Evolutionary conservation across 495 filamentous ascomycete species (phyloP).

Genomic region (Daldinia loculata): DNA sequence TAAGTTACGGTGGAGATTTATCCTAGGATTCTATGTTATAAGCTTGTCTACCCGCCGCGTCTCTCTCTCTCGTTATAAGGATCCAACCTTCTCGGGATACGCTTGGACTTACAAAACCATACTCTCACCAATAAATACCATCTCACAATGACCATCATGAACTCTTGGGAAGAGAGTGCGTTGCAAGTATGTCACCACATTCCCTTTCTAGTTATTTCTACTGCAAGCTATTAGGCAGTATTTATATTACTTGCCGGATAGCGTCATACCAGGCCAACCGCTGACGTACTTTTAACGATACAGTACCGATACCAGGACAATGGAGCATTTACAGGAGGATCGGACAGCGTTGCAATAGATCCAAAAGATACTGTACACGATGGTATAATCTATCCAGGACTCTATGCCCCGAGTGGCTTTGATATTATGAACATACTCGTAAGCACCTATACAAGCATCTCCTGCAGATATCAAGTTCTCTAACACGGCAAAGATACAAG

Average conservation of each 20-base stretch:
- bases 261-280: background rate
- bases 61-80: too few species aligned
- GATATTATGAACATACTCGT: constrained; percentile 62
- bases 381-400: constrained; percentile 55
- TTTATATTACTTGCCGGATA: background rate
- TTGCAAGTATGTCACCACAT: constrained; percentile 35
- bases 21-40: background rate
- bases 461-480: background rate
- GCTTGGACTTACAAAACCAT: background rate
- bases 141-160: constrained; percentile 33
- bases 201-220: background rate
- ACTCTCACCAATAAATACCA: background rate
- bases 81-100: background rate
- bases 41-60: background rate
- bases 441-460: constrained; percentile 11
- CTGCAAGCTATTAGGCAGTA: background rate
- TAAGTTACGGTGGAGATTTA: background rate
- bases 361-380: constrained; percentile 43
- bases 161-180: constrained; percentile 44
- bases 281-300: constrained; percentile 17
- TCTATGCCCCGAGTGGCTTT: constrained; percentile 58
- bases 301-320: constrained; percentile 27
- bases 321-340: background rate
- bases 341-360: background rate
- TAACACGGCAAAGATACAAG: constrained; percentile 39